phyloP scores from a whole-genome alignment of 805 yeast species.

The Pichia eremophila region DNA sequence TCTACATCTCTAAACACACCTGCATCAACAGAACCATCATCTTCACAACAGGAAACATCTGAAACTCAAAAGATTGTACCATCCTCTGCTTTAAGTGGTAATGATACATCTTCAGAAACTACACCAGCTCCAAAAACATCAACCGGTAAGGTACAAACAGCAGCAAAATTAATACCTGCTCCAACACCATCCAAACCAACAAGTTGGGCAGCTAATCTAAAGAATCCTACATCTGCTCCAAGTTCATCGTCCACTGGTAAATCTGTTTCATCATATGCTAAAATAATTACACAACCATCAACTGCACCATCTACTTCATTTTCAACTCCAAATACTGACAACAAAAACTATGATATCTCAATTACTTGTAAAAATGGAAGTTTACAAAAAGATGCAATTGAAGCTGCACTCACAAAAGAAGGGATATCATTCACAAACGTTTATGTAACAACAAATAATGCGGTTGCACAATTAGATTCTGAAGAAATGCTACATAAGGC shows the following conservation, averaged over 20 bases:
- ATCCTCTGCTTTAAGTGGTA: no score
- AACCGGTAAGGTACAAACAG: no score
- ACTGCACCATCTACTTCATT: neutral
- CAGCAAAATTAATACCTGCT: no score
- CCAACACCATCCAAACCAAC: no score
- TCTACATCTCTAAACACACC: neutral
- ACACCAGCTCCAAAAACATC: no score
- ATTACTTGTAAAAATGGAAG: constrained; percentile 1
- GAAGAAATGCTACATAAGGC: constrained; percentile 2
- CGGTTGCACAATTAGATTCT: constrained; percentile 2
- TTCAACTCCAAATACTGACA: neutral
- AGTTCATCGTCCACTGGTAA: neutral
- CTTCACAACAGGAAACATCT: neutral
- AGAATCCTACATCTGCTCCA: neutral
- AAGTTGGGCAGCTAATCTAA: no score
- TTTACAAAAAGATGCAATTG: neutral
- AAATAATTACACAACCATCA: neutral
- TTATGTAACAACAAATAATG: neutral
- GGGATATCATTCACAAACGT: no score
- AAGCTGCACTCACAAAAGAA: neutral
- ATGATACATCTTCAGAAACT: no score
- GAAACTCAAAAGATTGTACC: no score
- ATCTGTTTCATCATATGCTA: neutral
- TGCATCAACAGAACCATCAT: neutral
- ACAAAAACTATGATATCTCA: constrained; percentile 1